Conservation (phyloP, 495 filamentous ascomycete genomes). For the Lasiosphaeris hirsuta region DNA sequence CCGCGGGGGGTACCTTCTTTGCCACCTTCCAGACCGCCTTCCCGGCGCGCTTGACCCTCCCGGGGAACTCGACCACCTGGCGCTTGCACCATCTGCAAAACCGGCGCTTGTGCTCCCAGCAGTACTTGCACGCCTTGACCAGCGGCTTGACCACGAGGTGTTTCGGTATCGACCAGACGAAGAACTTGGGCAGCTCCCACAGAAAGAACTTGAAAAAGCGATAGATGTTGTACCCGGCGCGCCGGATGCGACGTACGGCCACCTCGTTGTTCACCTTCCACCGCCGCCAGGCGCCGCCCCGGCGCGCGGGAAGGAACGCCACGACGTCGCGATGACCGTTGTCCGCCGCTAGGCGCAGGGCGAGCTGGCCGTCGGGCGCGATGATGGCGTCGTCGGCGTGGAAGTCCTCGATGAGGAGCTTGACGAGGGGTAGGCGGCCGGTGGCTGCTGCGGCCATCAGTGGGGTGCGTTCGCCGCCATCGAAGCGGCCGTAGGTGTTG, state of each 20-base stretch:
- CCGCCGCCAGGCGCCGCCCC: slow-evolving; percentile 31
- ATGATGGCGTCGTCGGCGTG: slow-evolving; percentile 28
- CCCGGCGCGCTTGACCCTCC: slow-evolving; percentile 19
- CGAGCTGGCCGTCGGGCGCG: slow-evolving; percentile 30
- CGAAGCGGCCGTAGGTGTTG: slow-evolving; percentile 16
- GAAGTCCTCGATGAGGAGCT: slow-evolving; percentile 23
- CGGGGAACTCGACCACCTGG: slow-evolving; percentile 24
- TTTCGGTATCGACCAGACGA: slow-evolving; percentile 33
- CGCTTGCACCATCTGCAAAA: slow-evolving; percentile 27
- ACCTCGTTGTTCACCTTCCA: slow-evolving; percentile 24
- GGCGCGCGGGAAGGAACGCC: slow-evolving; percentile 24
- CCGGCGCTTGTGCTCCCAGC: slow-evolving; percentile 24
- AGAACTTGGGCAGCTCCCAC: slow-evolving; percentile 30
- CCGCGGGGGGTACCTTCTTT: slow-evolving; percentile 18
- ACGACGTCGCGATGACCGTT: slow-evolving; percentile 29
- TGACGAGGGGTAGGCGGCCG: slow-evolving; percentile 27
- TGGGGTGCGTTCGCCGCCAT: slow-evolving; percentile 26
- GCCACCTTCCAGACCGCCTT: slow-evolving; percentile 11
- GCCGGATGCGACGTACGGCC: slow-evolving; percentile 21
- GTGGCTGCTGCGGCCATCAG: slow-evolving; percentile 26
- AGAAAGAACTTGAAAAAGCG: slow-evolving; percentile 26
- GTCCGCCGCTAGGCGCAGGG: slow-evolving; percentile 30
- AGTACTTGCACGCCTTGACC: slow-evolving; percentile 17
- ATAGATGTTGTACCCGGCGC: slow-evolving; percentile 18
- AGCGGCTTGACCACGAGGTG: slow-evolving; percentile 29